Conservation (phyloP, 805 yeast species). For the Schizosaccharomyces octosporus region DNA sequence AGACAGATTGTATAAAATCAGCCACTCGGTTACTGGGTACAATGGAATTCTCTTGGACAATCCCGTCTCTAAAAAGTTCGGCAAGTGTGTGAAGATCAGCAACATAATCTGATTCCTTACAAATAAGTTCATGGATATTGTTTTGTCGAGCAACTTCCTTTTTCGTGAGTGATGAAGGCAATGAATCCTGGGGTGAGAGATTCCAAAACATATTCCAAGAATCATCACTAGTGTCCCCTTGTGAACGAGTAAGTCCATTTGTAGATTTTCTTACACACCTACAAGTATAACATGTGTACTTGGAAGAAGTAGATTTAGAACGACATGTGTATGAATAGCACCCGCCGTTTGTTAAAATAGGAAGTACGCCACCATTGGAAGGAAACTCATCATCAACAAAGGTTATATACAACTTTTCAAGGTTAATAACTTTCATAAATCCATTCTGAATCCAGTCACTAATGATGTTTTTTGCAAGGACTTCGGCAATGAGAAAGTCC, state of each 20-base stretch:
- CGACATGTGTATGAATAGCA: conserved; percentile 1
- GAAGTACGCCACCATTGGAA: not conserved
- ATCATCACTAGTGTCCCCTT: not conserved
- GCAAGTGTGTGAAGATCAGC: conserved; percentile 42
- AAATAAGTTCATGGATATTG: conserved; percentile 47
- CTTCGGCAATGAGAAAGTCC: not conserved
- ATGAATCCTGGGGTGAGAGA: not conserved
- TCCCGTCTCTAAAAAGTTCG: conserved; percentile 25
- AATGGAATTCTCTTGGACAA: conserved; percentile 15
- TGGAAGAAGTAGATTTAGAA: not conserved
- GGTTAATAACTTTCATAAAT: not conserved
- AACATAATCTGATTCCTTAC: conserved; percentile 45
- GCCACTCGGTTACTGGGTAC: conserved; percentile 20
- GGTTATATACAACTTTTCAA: not conserved
- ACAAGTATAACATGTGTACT: not conserved
- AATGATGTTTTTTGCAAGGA: not conserved
- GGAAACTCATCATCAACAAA: not conserved
- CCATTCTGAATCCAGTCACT: not conserved
- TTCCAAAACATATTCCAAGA: not conserved
- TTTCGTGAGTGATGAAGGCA: conserved; percentile 5
- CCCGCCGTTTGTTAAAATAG: not conserved
- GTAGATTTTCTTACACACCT: not conserved
- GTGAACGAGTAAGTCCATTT: not conserved
- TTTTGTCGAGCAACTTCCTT: conserved; percentile 41
- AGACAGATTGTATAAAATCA: conserved; percentile 35